Evolutionary conservation across 352 stramenopile genomes (phyloP), one percentile per base, ranked within the genome.

Genomic region (Phytophthora citricola): DNA sequence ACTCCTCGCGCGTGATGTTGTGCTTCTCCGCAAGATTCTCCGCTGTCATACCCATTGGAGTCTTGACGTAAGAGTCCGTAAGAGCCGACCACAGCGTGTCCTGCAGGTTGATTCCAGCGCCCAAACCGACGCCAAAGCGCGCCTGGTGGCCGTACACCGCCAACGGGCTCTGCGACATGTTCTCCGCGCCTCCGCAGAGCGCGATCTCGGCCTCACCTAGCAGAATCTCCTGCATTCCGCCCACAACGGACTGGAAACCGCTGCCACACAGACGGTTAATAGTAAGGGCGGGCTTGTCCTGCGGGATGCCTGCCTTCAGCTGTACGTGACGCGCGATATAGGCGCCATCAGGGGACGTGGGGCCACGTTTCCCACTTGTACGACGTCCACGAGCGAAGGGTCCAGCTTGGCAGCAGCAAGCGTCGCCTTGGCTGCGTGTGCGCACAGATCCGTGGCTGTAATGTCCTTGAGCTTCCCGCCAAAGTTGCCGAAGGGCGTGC

Each of bases 21-120:
- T 98, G 97, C 78, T 99, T 91, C 43, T 92, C 92, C 0, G 93
- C 97, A n/a, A 99, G 69, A 81, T 99, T 99, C 69, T 99, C 98
- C 29, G 97, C 97, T 49, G 98, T 99, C 63, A 99, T 93, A 45
- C 96, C 98, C 98, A 99, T 99, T 1, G 97, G 95, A 57, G 92
- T 96, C 58, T 96, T 92, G 39, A 85, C 85, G 79, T 98, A 91
- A 56, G 89, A 92, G 82, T 99, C 97, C 10, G 97, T 99, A 5
- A 99, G 80, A 38, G 95, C 97, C 63, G 97, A 94, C 97, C 97
- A 99, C 24, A 99, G 81, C 50, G 89, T 92, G 80, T 99, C 97
- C 65, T 98, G 83, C 65, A 99, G 79, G 61, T 98, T 90, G 17
- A 99, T 66, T 12, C 97, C 97, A 3, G 83, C 86, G 17, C 97